Conservation (phyloP, 2,329 filamentous ascomycete species). For the Nakataea oryzae region DNA sequence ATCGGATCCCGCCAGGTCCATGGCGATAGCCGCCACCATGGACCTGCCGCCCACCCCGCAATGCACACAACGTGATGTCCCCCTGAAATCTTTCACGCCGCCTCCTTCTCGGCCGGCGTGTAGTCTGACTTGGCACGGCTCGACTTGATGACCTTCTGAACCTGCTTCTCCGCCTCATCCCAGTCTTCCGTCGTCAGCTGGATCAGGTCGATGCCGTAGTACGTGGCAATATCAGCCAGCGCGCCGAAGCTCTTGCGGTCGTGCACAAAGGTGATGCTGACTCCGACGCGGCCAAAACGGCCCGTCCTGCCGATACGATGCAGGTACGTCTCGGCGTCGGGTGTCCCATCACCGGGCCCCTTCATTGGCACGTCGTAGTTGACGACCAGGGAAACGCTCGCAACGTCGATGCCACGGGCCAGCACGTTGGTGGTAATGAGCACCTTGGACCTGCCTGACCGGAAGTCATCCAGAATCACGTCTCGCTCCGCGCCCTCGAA, state of each 20-base stretch:
- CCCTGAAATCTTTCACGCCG: not conserved
- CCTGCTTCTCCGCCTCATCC: constrained; percentile 76
- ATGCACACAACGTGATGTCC: not conserved
- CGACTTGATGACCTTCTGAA: constrained; percentile 73
- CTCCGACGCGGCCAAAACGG: constrained; percentile 91
- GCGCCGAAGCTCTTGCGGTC: constrained; percentile 73
- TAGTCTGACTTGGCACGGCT: constrained; percentile 44
- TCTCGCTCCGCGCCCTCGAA: constrained; percentile 80
- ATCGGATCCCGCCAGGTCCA: not conserved
- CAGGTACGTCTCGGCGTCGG: constrained; percentile 91
- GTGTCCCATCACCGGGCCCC: constrained; percentile 64
- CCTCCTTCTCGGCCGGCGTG: constrained; percentile 9
- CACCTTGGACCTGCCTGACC: constrained; percentile 79
- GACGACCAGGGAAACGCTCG: constrained; percentile 90
- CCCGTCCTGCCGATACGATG: constrained; percentile 96
- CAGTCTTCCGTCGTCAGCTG: constrained; percentile 79
- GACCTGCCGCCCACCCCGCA: too few relatives aligned
- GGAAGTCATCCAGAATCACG: constrained; percentile 74
- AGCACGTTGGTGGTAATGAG: constrained; percentile 97
- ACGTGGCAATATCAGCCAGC: constrained; percentile 66
- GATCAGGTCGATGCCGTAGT: constrained; percentile 73
- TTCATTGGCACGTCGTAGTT: constrained; percentile 87
- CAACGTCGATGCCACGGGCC: constrained; percentile 89
- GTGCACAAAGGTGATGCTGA: constrained; percentile 90
- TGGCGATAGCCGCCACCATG: not conserved